Evolutionary conservation across 495 filamentous ascomycete species (phyloP).

Genomic region (Hypoxylon fragiforme): DNA sequence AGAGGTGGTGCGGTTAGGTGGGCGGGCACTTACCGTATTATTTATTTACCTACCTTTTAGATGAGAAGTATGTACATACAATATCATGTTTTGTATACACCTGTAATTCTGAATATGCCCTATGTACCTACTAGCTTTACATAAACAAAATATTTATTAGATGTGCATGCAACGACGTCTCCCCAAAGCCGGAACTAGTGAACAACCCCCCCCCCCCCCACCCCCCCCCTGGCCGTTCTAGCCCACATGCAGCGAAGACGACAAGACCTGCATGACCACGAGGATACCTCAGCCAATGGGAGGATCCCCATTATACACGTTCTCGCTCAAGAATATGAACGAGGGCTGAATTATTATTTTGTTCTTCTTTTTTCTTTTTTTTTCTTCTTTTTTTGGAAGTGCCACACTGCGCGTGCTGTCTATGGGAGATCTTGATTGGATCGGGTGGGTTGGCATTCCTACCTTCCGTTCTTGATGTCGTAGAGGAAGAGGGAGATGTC

Average conservation of each 20-base stretch:
- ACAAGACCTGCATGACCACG: conserved; percentile 17
- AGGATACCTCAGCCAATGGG: conserved; percentile 21
- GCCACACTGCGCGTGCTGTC: conserved; percentile 5
- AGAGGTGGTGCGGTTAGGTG: conserved; percentile 73
- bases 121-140: too few species aligned
- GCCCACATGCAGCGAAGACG: too few species aligned
- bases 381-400: too few species aligned
- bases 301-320: conserved; percentile 23
- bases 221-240: too few species aligned
- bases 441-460: conserved; percentile 1
- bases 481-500: too few species aligned
- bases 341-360: too few species aligned
- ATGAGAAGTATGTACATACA: too few species aligned
- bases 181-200: conserved; percentile 7
- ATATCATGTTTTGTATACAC: too few species aligned
- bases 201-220: too few species aligned
- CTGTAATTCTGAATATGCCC: too few species aligned
- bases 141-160: neutral
- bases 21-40: too few species aligned
- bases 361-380: too few species aligned
- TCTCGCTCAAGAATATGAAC: conserved; percentile 7
- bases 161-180: neutral
- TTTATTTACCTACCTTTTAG: neutral
- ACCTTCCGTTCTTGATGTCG: conserved; percentile 21
- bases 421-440: conserved; percentile 10